Evolutionary conservation across 139 green algal genomes (phyloP), one percentile per base, ranked within the genome.

Genomic region (Mychonastes homosphaera): DNA sequence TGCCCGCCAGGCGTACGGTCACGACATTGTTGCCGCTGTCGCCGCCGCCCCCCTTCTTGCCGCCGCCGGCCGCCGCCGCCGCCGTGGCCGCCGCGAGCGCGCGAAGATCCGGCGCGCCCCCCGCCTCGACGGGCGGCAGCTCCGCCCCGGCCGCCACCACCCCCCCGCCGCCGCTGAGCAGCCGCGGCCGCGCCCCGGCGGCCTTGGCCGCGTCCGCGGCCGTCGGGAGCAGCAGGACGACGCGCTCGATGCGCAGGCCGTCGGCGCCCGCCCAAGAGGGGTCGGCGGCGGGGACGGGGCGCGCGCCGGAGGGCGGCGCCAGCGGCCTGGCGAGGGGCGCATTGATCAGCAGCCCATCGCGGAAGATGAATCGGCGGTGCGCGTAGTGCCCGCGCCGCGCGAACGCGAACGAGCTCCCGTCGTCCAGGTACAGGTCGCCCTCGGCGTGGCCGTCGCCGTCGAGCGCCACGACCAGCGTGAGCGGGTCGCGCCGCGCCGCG

Each of bases 361-460:
- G 33, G 34, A 78, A 74, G 1, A 24, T 54, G 26, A 70, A 71
- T 13, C 38, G 27, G 6, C 71, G 45, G 66, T 86, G 76, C n/a
- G 74, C 28, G 32, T 72, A 87, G 24, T 62, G 34, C 8, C 82
- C 82, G 29, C 67, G 38, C n/a, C n/a, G n/a, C 53, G 74, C 41
- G 67, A 89, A 98, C 7, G 87, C 87, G 69, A 85, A 97, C 53
- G 72, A 88, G 32, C 65, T 62, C 28, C 92, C 92, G 62, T 99
- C 92, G 61, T 99, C 92, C n/a, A 96, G 26, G 62, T 97, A 99
- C 27, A 98, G 69, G 34, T 85, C 73, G 3, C 90, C 90, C 43
- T 52, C 49, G 9, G 91, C 88, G 4, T 56, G 32, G n/a, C 73
- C 69, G 6, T 61, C 56, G 16, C 50, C 56, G 52, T 97, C 80